Evolutionary conservation across 805 yeast species (phyloP).

Genomic region (Schizosaccharomyces osmophilus): DNA sequence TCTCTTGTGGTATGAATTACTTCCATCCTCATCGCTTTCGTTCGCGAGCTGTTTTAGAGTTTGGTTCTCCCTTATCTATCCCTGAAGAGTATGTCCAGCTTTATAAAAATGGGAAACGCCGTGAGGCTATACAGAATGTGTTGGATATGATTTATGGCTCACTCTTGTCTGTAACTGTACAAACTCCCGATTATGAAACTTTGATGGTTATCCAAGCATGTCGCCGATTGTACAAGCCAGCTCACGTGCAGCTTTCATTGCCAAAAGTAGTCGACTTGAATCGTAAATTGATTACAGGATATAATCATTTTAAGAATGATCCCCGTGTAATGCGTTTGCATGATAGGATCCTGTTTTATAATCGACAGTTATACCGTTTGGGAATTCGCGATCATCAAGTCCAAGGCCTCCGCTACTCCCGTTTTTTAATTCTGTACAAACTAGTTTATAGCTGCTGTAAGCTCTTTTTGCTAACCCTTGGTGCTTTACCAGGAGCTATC

Average conservation of each 20-base stretch:
- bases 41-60: conserved; percentile 84
- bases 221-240: conserved; percentile 61
- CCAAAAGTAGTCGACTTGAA: conserved; percentile 77
- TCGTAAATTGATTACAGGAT: conserved; percentile 64
- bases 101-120: conserved; percentile 34
- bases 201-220: conserved; percentile 78
- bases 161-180: conserved; percentile 62
- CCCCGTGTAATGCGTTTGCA: conserved; percentile 40
- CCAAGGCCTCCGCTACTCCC: conserved; percentile 26
- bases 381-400: conserved; percentile 55
- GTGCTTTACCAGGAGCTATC: conserved; percentile 71
- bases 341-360: conserved; percentile 42
- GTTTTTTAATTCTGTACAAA: conserved; percentile 24
- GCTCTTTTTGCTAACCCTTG: conserved; percentile 28
- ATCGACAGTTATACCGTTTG: conserved; percentile 34
- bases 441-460: conserved; percentile 29
- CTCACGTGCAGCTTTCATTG: conserved; percentile 46
- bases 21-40: conserved; percentile 89
- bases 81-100: conserved; percentile 32
- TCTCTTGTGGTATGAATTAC: conserved; percentile 94
- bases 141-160: conserved; percentile 50
- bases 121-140: conserved; percentile 49
- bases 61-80: conserved; percentile 67
- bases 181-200: conserved; percentile 73
- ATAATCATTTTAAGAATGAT: conserved; percentile 44